phyloP scores from a whole-genome alignment of 495 filamentous ascomycete species.

The Durotheca rogersii region DNA sequence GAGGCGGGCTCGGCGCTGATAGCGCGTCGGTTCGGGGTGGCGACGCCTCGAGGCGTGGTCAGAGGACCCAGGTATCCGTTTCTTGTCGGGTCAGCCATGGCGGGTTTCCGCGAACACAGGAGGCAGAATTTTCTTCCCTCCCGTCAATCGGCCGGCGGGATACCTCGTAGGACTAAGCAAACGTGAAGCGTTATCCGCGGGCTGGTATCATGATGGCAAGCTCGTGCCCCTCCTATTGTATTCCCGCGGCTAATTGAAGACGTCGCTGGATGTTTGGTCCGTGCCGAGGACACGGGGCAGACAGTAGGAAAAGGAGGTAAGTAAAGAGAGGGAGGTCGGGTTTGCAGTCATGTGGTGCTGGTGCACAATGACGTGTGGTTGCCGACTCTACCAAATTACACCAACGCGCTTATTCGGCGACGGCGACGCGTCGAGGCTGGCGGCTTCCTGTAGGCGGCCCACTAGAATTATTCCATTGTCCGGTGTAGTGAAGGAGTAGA shows the following conservation, averaged over 20 bases:
- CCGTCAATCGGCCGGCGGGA: neutral
- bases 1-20: conserved; percentile 36
- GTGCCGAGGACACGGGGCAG: too few species aligned
- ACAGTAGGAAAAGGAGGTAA: too few species aligned
- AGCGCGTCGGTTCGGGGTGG: conserved; percentile 39
- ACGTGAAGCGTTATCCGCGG: neutral
- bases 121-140: too few species aligned
- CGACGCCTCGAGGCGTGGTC: conserved; percentile 26
- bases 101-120: neutral
- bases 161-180: neutral
- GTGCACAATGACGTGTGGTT: conserved; percentile 18
- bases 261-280: neutral
- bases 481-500: conserved; percentile 4
- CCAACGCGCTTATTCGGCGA: conserved; percentile 17
- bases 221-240: neutral
- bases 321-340: too few species aligned
- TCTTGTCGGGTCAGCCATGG: conserved; percentile 26
- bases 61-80: conserved; percentile 12
- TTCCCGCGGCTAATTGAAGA: neutral
- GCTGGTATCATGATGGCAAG: conserved; percentile 20
- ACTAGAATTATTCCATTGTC: conserved; percentile 6
- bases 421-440: conserved; percentile 19
- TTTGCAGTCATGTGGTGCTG: neutral
- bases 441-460: neutral
- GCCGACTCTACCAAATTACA: neutral